Base-by-base conservation (phyloP, 495 filamentous ascomycete genomes). In the Penicillium waksmanii region DNA sequence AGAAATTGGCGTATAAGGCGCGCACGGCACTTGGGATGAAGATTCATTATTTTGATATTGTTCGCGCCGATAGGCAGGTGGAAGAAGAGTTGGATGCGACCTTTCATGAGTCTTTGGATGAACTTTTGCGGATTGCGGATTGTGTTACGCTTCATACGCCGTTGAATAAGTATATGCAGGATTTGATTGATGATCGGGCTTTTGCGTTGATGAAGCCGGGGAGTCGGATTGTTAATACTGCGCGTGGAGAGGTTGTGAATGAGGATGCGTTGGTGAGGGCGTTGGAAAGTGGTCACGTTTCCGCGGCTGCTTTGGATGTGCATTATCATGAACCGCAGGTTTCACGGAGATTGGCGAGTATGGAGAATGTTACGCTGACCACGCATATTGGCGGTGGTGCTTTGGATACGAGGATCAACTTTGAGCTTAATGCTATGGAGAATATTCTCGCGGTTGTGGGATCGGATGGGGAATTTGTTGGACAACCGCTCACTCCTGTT, bases 251-350 rank as follows among this genome's bases (percentile, higher is more conserved):
- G 23, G 73, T 90, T 5, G 78, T 90, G 2, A 85, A 90, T 61
- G 86, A 90, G 66, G 83, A 83, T 23, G 88, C 85, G n/a, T 69
- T 91, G 23, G 79, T 85, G 0, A 77, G 80, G 12, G 87, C 88
- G 19, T 66, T 90, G 27, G 82, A 88, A 43, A 57, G 56, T 1
- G 79, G 79, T 0, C 62, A 72, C 9, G 38, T 90, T 3, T 68
- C 75, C 1, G 77, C 80, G 4, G 83, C 82, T 1, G 87, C 84
- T n/a, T 73, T 90, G 55, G 87, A 89, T 61, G 88, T 91, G 50
- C 84, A 88, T 66, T 79, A 79, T 9, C 55, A 81, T 51, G 86
- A 89, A 69, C 86, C 58, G 4, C 61, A 60, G 19, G 64, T 67
- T 11, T 64, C 57, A 1, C 36, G 9, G 6, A 49, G 12, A 18